Evolutionary conservation across 768 basidiomycete species (phyloP).

Genomic region (Rhodotorula kratochvilovae): DNA sequence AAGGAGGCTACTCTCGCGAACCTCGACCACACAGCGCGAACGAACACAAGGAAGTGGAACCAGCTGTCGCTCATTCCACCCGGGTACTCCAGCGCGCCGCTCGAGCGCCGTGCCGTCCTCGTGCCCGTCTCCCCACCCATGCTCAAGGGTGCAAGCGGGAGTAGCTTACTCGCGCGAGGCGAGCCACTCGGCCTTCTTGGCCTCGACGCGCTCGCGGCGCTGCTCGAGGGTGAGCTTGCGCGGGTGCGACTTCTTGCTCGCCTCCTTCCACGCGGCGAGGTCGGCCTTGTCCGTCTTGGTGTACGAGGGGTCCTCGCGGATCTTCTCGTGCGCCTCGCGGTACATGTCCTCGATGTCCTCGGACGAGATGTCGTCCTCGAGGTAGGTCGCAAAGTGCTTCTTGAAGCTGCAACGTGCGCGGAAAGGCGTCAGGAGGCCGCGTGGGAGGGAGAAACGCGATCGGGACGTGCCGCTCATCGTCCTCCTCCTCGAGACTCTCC

Average conservation of each 20-base stretch:
- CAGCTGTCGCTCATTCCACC: not conserved
- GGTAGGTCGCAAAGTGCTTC: constrained; percentile 92
- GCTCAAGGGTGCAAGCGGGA: not conserved
- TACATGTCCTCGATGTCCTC: constrained; percentile 98
- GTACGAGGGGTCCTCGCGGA: constrained; percentile 85
- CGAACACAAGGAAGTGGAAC: no score
- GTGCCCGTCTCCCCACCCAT: no score
- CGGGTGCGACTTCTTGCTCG: constrained; percentile 47
- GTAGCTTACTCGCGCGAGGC: constrained; percentile 9
- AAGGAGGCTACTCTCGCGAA: no score
- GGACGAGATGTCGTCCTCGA: constrained; percentile 89
- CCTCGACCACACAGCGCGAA: no score
- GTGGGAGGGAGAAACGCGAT: not conserved
- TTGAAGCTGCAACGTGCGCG: constrained; percentile 63
- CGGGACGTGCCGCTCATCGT: constrained; percentile 75
- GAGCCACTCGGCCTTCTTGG: constrained; percentile 56
- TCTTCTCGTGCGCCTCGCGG: constrained; percentile 80
- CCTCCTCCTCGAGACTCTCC: constrained; percentile 98
- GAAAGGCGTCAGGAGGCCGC: not conserved
- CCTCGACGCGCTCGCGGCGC: constrained; percentile 72
- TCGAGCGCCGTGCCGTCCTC: not conserved
- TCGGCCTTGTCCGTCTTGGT: constrained; percentile 75
- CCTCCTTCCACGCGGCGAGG: constrained; percentile 72
- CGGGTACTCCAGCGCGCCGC: no score
- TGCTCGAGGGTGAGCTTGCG: constrained; percentile 68